Conservation (phyloP, 805 yeast genomes). For the Zygosaccharomyces gambellarensis region DNA sequence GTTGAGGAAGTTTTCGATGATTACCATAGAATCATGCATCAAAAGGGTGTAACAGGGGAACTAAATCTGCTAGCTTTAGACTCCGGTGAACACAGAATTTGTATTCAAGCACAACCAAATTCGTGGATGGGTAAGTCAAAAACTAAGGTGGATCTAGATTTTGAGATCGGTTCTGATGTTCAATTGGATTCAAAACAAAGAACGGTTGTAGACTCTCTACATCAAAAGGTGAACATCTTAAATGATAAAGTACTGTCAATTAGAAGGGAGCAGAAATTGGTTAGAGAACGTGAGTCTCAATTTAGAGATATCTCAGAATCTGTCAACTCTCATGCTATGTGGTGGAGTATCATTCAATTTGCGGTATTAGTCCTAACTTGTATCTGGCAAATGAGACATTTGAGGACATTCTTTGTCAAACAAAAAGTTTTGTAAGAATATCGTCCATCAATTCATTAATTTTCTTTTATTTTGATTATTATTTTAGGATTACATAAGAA, state of each 20-base stretch:
- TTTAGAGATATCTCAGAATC: constrained; percentile 70
- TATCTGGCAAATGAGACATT: constrained; percentile 67
- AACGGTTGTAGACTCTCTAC: constrained; percentile 49
- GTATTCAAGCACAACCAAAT: constrained; percentile 47
- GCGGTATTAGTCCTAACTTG: constrained; percentile 62
- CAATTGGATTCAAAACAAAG: constrained; percentile 66
- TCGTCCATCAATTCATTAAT: no score
- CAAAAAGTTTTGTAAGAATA: constrained; percentile 47
- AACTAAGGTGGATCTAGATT: constrained; percentile 57
- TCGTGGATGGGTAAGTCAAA: constrained; percentile 62
- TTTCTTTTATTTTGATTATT: background rate
- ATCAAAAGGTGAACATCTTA: constrained; percentile 52
- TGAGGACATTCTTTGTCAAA: constrained; percentile 72
- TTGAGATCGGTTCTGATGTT: constrained; percentile 60
- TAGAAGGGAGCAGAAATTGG: constrained; percentile 58
- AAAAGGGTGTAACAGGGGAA: constrained; percentile 59
- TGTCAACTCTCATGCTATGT: constrained; percentile 64
- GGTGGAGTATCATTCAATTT: constrained; percentile 68
- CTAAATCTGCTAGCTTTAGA: constrained; percentile 70
- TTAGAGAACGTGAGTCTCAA: constrained; percentile 68
- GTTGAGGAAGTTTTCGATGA: constrained; percentile 70
- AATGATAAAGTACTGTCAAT: constrained; percentile 55
- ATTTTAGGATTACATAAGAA: background rate
- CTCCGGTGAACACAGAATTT: constrained; percentile 74
- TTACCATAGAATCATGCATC: constrained; percentile 69